Conservation (phyloP, 2,329 filamentous ascomycete genomes). For the Paracoccidioides brasiliensis region DNA sequence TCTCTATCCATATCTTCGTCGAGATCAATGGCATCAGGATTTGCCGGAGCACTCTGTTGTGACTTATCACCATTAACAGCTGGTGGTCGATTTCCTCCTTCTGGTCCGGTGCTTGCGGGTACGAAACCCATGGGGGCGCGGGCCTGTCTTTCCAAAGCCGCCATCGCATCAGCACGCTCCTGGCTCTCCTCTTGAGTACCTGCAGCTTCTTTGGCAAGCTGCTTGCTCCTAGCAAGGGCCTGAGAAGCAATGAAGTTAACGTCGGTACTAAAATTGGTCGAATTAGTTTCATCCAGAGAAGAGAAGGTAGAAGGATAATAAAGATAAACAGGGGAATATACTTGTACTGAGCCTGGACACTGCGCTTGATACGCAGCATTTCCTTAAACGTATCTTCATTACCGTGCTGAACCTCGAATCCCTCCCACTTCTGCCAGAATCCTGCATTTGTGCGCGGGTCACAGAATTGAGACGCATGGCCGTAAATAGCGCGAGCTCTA, state of each 20-base stretch:
- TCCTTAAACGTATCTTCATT: conserved; percentile 99
- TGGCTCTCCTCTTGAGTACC: conserved; percentile 32
- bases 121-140: conserved; percentile 84
- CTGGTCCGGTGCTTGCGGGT: conserved; percentile 62
- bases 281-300: conserved; percentile 3
- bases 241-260: conserved; percentile 98
- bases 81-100: conserved; percentile 43
- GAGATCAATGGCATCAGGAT: conserved; percentile 80
- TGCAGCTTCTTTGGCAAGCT: conserved; percentile 27
- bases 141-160: conserved; percentile 74
- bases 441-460: conserved; percentile 79
- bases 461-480: conserved; percentile 92
- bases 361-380: conserved; percentile 95
- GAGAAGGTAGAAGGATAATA: neutral
- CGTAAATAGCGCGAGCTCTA: conserved; percentile 86
- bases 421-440: conserved; percentile 96
- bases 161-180: conserved; percentile 66
- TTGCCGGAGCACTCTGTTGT: conserved; percentile 36
- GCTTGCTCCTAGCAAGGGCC: conserved; percentile 70
- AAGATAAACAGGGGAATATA: conserved; percentile 24
- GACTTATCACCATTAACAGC: conserved; percentile 23
- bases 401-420: conserved; percentile 92
- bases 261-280: conserved; percentile 50
- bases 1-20: conserved; percentile 39
- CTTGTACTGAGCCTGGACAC: conserved; percentile 96